Evolutionary conservation across 2,329 filamentous ascomycete species (phyloP).

Genomic region (Colletotrichum abscissum): DNA sequence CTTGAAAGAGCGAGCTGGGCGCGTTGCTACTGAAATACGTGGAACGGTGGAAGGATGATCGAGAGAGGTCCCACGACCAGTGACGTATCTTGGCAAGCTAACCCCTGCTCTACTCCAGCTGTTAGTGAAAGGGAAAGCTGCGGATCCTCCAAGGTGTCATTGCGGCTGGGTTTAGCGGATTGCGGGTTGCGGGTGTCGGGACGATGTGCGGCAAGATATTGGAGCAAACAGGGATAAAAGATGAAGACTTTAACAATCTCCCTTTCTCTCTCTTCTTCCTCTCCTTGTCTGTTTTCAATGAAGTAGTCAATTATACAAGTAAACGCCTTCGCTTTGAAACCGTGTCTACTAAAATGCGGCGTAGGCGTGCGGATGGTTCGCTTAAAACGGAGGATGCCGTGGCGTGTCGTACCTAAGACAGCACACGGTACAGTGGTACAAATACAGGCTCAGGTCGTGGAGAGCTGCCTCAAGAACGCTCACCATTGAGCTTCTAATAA

Average conservation of each 20-base stretch:
- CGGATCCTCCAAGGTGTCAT: conserved; percentile 7
- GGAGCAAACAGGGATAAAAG: neutral
- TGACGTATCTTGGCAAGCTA: conserved; percentile 33
- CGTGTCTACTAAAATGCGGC: neutral
- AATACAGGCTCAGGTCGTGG: neutral
- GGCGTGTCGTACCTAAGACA: conserved; percentile 4
- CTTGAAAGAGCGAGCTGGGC: conserved; percentile 9
- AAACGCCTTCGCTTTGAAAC: conserved; percentile 18
- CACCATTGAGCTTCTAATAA: neutral
- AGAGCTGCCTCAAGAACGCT: neutral
- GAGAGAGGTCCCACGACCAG: conserved; percentile 11
- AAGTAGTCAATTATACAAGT: neutral
- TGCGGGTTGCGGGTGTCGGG: neutral
- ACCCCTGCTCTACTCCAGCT: conserved; percentile 24
- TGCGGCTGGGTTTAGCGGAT: conserved; percentile 18
- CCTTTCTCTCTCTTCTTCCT: neutral
- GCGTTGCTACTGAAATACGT: neutral
- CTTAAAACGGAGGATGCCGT: neutral
- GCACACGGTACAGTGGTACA: neutral
- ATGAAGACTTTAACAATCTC: neutral
- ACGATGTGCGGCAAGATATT: neutral
- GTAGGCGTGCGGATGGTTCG: neutral
- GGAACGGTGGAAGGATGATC: conserved; percentile 1
- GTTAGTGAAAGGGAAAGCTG: conserved; percentile 15
- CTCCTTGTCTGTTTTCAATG: neutral